A percentile compares a stretch with the other conserved stretches of the same genome.
Conservation (phyloP, 2,329 filamentous ascomycete species). For the Zopfia rhizophila region DNA sequence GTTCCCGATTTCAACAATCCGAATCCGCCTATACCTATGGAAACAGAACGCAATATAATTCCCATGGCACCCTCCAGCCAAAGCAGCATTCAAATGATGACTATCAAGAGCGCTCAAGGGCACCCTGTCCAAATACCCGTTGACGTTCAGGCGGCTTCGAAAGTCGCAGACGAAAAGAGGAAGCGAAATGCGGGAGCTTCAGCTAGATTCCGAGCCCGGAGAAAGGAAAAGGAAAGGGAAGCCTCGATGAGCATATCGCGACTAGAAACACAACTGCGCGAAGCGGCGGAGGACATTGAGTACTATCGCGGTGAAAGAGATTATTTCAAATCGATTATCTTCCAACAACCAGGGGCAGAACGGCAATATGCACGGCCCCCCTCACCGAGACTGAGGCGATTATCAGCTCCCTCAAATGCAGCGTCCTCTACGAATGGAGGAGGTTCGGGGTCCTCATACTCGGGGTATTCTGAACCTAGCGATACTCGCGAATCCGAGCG, state of each 20-base stretch:
- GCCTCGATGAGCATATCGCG: constrained; percentile 74
- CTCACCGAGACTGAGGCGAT: constrained; percentile 54
- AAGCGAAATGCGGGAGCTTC: constrained; percentile 87
- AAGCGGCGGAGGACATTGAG: constrained; percentile 75
- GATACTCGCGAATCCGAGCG: constrained; percentile 38
- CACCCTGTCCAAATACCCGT: constrained; percentile 71
- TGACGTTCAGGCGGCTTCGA: constrained; percentile 83
- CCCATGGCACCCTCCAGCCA: constrained; percentile 58
- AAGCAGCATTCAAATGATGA: constrained; percentile 64
- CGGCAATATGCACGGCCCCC: constrained; percentile 56
- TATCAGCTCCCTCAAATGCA: constrained; percentile 39
- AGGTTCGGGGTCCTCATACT: constrained; percentile 45
- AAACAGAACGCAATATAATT: constrained; percentile 52
- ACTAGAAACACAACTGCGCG: constrained; percentile 73
- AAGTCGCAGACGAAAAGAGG: constrained; percentile 84
- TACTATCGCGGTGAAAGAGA: constrained; percentile 80
- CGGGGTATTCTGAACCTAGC: constrained; percentile 39
- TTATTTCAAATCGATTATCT: constrained; percentile 67
- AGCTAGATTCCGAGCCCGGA: constrained; percentile 80
- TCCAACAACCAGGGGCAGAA: constrained; percentile 65
- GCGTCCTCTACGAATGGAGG: constrained; percentile 40
- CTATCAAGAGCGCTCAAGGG: constrained; percentile 61
- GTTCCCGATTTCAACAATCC: constrained; percentile 43
- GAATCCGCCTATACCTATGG: constrained; percentile 42
- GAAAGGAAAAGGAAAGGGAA: constrained; percentile 84